phyloP scores from a whole-genome alignment of 2,329 filamentous ascomycete species.

The Monosporascus sp. region DNA sequence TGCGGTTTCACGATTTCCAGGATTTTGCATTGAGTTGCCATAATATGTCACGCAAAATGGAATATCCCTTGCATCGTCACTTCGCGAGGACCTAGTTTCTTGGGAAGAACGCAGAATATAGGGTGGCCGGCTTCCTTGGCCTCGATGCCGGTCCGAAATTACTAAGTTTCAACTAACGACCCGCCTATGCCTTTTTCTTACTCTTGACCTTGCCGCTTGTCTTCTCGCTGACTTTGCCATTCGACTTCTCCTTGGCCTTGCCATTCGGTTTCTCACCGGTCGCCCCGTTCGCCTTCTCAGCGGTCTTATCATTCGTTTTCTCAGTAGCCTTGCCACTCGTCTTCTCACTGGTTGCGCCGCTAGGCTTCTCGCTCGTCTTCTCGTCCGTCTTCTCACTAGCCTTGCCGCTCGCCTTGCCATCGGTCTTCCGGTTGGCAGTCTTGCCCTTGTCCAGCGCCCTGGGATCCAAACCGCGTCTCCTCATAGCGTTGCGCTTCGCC shows the following conservation, averaged over 20 bases:
- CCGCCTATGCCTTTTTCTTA: neutral
- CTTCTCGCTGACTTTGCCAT: slow-evolving; percentile 1
- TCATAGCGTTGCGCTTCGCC: slow-evolving; percentile 68
- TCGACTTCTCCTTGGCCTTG: neutral
- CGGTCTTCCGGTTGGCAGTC: slow-evolving; percentile 11
- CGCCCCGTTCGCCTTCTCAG: neutral
- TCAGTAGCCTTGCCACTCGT: slow-evolving; percentile 17
- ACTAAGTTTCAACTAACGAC: neutral
- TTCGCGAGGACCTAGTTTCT: no score
- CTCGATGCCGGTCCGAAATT: neutral
- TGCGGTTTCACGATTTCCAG: no score
- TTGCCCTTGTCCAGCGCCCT: slow-evolving; percentile 47
- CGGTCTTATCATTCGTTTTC: slow-evolving; percentile 23
- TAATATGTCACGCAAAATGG: no score
- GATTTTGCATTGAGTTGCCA: no score
- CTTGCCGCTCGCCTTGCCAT: slow-evolving; percentile 22
- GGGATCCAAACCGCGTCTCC: slow-evolving; percentile 69
- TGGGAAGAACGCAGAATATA: no score
- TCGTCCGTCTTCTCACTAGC: slow-evolving; percentile 5
- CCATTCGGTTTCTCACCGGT: slow-evolving; percentile 25
- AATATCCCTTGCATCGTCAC: no score
- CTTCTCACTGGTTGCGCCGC: slow-evolving; percentile 29
- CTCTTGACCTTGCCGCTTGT: neutral
- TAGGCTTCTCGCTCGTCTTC: slow-evolving; percentile 8
- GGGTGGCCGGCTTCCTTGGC: no score